These are phyloP conservation scores for Aspergillus brunneoviolaceus DNA, from an alignment of 2,329 filamentous ascomycete species.

Conservation along the genomic window DNA sequence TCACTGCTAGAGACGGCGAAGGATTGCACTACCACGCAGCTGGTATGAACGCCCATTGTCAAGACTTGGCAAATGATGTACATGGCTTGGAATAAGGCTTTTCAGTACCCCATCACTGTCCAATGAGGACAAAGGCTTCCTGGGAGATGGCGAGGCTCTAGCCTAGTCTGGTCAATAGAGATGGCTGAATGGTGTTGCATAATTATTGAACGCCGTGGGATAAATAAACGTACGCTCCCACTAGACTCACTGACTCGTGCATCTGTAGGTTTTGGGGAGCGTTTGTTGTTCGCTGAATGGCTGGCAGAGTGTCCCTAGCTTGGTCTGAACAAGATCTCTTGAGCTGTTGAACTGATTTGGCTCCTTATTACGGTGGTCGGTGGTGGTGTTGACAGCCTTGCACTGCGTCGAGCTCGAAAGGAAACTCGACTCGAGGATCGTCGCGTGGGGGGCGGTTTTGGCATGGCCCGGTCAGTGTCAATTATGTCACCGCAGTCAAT, in stretches of 20 bases:
- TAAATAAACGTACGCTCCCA: background rate
- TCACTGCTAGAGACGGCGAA: slow-evolving; percentile 6
- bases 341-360: background rate
- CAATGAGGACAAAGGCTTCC: background rate
- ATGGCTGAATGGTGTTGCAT: background rate
- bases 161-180: background rate
- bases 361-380: too few relatives aligned
- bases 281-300: background rate
- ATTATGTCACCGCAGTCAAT: background rate
- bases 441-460: background rate
- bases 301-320: background rate
- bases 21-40: slow-evolving; percentile 6
- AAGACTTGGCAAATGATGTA: background rate
- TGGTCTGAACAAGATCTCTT: background rate
- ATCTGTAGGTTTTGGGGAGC: background rate
- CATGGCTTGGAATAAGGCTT: background rate
- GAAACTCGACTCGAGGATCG: background rate
- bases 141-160: background rate
- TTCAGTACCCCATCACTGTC: too few relatives aligned
- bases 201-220: background rate
- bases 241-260: background rate
- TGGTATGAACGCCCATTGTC: slow-evolving; percentile 6
- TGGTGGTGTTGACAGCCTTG: background rate
- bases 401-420: background rate
- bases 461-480: background rate